A percentile compares a stretch with the other conserved stretches of the same genome.
These are phyloP conservation scores for Stephanodiscus minutulus DNA, from an alignment of 108 stramenopile species.

Conservation along the genomic window DNA sequence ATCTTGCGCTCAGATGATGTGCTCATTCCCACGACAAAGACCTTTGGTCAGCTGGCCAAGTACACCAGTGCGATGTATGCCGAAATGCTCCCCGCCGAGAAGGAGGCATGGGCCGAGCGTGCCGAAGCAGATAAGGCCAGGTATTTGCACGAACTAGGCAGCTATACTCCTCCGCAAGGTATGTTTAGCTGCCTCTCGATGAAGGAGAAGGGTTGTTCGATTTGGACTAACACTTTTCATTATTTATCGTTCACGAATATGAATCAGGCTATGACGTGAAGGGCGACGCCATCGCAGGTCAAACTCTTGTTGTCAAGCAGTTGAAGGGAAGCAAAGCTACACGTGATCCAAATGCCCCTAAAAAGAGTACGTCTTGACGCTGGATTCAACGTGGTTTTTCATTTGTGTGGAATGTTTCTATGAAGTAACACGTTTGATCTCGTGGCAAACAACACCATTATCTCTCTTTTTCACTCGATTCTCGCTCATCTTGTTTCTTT, in stretches of 20 bases:
- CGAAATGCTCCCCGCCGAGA: conserved; percentile 75
- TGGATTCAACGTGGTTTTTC: neutral
- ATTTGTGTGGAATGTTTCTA: neutral
- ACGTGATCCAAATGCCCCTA: conserved; percentile 32
- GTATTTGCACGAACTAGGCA: conserved; percentile 69
- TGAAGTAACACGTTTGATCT: neutral
- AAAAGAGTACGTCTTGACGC: conserved; percentile 13
- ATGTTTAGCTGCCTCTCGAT: too few relatives aligned
- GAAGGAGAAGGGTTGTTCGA: too few relatives aligned
- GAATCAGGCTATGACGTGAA: conserved; percentile 72
- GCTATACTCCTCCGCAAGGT: conserved; percentile 60
- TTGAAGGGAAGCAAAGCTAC: conserved; percentile 2
- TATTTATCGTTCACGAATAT: too few relatives aligned
- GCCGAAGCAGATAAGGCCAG: conserved; percentile 83
- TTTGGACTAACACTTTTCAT: too few relatives aligned
- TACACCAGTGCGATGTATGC: conserved; percentile 87
- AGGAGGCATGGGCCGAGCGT: conserved; percentile 69
- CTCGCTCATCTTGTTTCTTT: neutral
- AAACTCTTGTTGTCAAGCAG: neutral
- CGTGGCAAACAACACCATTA: too few relatives aligned
- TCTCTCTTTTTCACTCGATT: neutral
- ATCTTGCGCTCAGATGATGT: conserved; percentile 22
- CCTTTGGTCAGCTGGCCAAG: conserved; percentile 83
- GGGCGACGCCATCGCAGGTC: conserved; percentile 72
- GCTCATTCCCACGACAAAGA: conserved; percentile 8